Evolutionary conservation across 805 yeast species (phyloP), one percentile per base, ranked within the genome.

Genomic region (Cyberlindnera petersonii): DNA sequence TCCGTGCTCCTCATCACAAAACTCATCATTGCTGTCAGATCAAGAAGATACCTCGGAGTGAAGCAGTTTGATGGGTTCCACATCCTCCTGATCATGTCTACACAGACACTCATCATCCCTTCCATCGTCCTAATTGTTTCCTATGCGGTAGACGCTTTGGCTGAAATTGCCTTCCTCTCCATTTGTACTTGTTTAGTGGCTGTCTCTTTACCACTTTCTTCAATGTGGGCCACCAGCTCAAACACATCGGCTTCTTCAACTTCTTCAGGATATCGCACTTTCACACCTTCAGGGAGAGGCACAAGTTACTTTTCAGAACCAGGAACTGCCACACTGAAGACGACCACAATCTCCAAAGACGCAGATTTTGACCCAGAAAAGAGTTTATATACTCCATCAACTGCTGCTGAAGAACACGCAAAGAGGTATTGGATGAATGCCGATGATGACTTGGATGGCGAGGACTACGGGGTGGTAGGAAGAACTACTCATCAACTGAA

Each of bases 201-300:
- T 0, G 55, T 86, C 20, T 83, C 89, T 4, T 65, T 88, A 38
- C 96, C 96, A 1, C 60, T 89, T 34, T 78, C 95, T 0, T 77
- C 95, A 0, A 73, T 88, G 74, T 88, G 97, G 97, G 95, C 96
- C 0, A 66, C 81, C 4, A 67, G 87, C 3, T 69, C 82, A 2
- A 79, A 80, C 50, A 75, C 74, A 40, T 54, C 69, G 2, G 40
- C 70, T 4, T 49, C 49, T 8, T 71, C 79, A 17, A 62, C 64
- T 3, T 67, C 78, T 1, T 30, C 60, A 3, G 52, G 55, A 5
- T 36, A 30, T 10, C 28, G 37, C 31, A 16, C 33, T 0, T 46
- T 32, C 29, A 20, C 43, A 3, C 44, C 49, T 17, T 39, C 44
- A n/a, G 50, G 47, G 2, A 39, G 37, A 24, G 52, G 46, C 0